phyloP scores from a whole-genome alignment of 208 protist species.

The Spongospora subterranea region DNA sequence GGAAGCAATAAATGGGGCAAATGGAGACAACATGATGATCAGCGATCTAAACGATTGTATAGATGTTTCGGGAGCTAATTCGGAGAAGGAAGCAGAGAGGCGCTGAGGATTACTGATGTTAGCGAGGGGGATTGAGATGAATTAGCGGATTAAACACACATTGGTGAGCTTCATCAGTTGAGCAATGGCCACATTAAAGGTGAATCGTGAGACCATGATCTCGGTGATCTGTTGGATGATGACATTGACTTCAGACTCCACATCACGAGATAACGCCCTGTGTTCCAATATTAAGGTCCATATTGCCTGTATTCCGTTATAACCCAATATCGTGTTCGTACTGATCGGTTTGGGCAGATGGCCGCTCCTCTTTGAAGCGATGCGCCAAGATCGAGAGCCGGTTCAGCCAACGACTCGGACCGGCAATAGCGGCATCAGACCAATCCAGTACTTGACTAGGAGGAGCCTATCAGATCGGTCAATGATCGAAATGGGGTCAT shows the following conservation, averaged over 20 bases:
- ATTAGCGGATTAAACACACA: not conserved
- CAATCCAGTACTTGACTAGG: slow-evolving; percentile 21
- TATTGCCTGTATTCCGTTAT: no score
- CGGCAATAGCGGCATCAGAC: slow-evolving; percentile 17
- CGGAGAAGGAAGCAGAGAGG: not conserved
- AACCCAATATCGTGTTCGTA: no score
- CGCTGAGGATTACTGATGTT: not conserved
- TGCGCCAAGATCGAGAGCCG: not conserved
- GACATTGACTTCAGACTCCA: not conserved
- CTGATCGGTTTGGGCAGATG: not conserved
- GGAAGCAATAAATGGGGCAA: slow-evolving; percentile 6
- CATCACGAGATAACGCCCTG: not conserved
- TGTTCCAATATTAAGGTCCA: no score
- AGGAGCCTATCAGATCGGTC: slow-evolving; percentile 1
- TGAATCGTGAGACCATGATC: not conserved
- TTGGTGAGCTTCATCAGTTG: slow-evolving; percentile 49
- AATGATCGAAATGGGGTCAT: not conserved
- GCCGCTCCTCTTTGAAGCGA: not conserved
- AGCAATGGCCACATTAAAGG: slow-evolving; percentile 43
- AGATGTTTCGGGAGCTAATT: not conserved
- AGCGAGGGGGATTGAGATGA: not conserved
- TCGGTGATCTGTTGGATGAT: slow-evolving; percentile 1
- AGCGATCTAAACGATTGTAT: not conserved
- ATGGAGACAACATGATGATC: slow-evolving; percentile 18
- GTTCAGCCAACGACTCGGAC: slow-evolving; percentile 28